Evolutionary conservation across 2,329 filamentous ascomycete genomes (phyloP), one percentile per base, ranked within the genome.

Genomic region (Fusarium cicatricum): DNA sequence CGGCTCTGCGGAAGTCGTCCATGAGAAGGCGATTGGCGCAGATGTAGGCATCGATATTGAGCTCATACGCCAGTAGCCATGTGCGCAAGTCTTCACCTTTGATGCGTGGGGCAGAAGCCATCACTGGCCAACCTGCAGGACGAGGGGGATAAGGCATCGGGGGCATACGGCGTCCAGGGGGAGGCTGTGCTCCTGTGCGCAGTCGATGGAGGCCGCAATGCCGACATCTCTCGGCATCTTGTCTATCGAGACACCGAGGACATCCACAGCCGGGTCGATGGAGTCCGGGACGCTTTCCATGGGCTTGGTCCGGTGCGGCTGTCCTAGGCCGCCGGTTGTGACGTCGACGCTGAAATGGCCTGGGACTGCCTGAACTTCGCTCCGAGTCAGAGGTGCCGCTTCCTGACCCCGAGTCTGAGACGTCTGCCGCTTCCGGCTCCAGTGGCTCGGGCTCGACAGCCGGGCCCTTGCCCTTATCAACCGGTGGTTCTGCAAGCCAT

Each of bases 1-100:
- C 73, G 38, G 72, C 74, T 5, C 52, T 56, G 62, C 80, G 78
- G 67, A 82, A 78, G 42, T 75, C 75, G 21, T 77, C 74, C 65
- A 82, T 76, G 46, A 81, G 71, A 64, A 77, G 82, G 45, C 77
- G 76, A 59, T 80, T 74, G 8, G 80, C 80, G 47, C 78, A 77
- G 45, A 82, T 77, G 68, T 82, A 82, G 11, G 81, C 79, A 47
- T 81, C 77, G 11, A 82, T 62, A 62, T 77, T 77, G 31, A 82
- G 72, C 57, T 78, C 74, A 62, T 80, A 82, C 2, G 77, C 68
- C 41, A 80, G 69, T 4, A 80, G 72, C 79, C 79, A 82, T 4
- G 79, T 79, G 12, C 73, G 73, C 56, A 81, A 64, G 65, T 82
- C 79, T 59, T 80, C 76, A 28, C 72, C 72, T 7, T 71, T 69